Evolutionary conservation across 2,329 filamentous ascomycete species (phyloP), one percentile per base, ranked within the genome.

Genomic region (Didymella arachidicola): DNA sequence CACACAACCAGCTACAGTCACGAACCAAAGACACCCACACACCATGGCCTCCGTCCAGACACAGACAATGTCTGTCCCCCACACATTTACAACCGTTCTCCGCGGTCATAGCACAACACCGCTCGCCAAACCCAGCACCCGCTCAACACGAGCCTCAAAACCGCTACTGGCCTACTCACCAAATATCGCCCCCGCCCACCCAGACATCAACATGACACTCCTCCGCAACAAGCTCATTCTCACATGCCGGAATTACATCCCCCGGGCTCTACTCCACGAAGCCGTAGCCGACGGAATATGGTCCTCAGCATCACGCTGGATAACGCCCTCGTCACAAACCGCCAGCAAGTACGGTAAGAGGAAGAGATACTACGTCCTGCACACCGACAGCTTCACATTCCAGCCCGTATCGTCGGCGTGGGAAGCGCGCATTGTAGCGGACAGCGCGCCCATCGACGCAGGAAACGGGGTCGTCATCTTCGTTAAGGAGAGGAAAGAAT

Each of bases 191-290:
- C 64, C 66, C 0, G 61, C 62, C 30, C 67, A 69, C 50, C 65
- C 68, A 44, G 66, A 69, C 61, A 69, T 70, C 56, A 65, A 68
- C 61, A 57, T 70, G 36, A 62, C 65, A 10, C 59, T 69, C 5
- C 67, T 70, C 48, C 68, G 68, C 52, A 68, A 69, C 64, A 70
- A 70, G 36, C 59, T 70, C 11, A 63, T 70, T 22, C 64, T 70
- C 30, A 63, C 65, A 34, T 70, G 66, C 56, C 68, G 68, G 7
- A 53, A 59, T 39, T 70, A 68, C 58, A 53, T 68, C 12, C 57
- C 65, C 4, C 59, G 57, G 5, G 26, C 52, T 3, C 56, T 69
- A 1, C 61, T 70, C 25, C 62, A 65, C 43, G 62, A 64, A 45
- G 68, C 68, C 14, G 53, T 70, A 14, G 64, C 62, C 45, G 66